phyloP scores from a whole-genome alignment of 805 yeast species.

The Lachancea quebecensis region DNA sequence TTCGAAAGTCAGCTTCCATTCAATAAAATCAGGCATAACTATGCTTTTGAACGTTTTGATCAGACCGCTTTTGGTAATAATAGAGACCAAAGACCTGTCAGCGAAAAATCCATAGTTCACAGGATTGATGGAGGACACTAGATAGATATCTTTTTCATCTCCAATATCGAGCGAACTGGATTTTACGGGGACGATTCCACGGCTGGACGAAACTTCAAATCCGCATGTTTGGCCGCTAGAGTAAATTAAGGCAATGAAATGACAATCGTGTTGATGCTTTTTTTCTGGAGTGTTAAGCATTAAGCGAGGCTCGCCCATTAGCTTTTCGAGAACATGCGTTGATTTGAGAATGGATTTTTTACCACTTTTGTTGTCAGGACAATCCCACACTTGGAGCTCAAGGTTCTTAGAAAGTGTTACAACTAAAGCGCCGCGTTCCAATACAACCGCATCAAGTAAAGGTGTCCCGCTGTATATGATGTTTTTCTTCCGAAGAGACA shows the following conservation, averaged over 20 bases:
- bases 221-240: conserved; percentile 26
- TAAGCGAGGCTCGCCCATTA: conserved; percentile 18
- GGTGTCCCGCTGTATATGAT: conserved; percentile 40
- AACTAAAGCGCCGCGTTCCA: conserved; percentile 41
- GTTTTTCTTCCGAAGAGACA: conserved; percentile 36
- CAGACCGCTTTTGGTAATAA: conserved; percentile 47
- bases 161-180: conserved; percentile 16
- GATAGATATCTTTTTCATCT: conserved; percentile 33
- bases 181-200: conserved; percentile 32
- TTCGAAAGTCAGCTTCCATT: conserved; percentile 47
- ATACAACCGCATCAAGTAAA: conserved; percentile 42
- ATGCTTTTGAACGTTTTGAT: conserved; percentile 43
- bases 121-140: conserved; percentile 60
- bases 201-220: conserved; percentile 26
- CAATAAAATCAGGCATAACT: conserved; percentile 26
- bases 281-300: conserved; percentile 34
- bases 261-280: conserved; percentile 29
- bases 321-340: conserved; percentile 8
- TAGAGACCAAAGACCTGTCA: conserved; percentile 43
- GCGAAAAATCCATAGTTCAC: conserved; percentile 38
- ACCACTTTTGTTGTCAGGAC: conserved; percentile 31
- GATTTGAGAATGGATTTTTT: conserved; percentile 15
- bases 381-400: conserved; percentile 55
- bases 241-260: conserved; percentile 48
- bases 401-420: conserved; percentile 38